Evolutionary conservation across 75 land plant genomes (phyloP).

Genomic region (Sequoiadendron giganteum): DNA sequence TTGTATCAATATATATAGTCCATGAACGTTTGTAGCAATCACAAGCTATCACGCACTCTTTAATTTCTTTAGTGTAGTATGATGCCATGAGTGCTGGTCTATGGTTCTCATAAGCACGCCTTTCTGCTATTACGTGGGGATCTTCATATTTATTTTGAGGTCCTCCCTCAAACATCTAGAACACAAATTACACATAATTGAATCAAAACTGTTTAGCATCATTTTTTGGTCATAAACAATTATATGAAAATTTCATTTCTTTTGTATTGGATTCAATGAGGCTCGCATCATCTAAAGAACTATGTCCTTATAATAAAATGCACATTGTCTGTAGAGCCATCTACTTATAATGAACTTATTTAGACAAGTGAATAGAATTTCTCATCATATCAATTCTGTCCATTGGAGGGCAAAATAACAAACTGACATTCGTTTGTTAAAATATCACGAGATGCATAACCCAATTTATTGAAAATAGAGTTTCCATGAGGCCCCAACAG

Average conservation of each 20-base stretch:
- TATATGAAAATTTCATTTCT: not conserved
- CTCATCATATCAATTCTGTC: not conserved
- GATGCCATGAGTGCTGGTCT: constrained; percentile 39
- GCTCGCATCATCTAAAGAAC: not conserved
- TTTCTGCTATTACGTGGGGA: constrained; percentile 31
- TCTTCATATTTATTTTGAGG: constrained; percentile 31
- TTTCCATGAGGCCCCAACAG: not conserved
- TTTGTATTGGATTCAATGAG: not conserved
- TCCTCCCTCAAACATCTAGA: constrained; percentile 55
- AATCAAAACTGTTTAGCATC: not conserved
- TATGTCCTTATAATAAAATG: too few relatives aligned
- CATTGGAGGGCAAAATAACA: not conserved
- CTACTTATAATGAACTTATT: not conserved
- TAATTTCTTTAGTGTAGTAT: constrained; percentile 36
- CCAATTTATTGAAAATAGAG: too few relatives aligned
- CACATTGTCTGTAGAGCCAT: not conserved
- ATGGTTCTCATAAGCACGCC: constrained; percentile 43
- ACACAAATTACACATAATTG: not conserved
- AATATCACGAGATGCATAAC: not conserved
- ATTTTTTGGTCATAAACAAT: not conserved
- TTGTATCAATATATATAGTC: not conserved
- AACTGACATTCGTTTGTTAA: not conserved
- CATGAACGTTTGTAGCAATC: not conserved
- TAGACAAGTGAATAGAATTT: not conserved
- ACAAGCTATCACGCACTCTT: constrained; percentile 27